These are phyloP conservation scores for Hebeloma cylindrosporum DNA, from an alignment of 768 basidiomycete genomes.

Conservation along the genomic window DNA sequence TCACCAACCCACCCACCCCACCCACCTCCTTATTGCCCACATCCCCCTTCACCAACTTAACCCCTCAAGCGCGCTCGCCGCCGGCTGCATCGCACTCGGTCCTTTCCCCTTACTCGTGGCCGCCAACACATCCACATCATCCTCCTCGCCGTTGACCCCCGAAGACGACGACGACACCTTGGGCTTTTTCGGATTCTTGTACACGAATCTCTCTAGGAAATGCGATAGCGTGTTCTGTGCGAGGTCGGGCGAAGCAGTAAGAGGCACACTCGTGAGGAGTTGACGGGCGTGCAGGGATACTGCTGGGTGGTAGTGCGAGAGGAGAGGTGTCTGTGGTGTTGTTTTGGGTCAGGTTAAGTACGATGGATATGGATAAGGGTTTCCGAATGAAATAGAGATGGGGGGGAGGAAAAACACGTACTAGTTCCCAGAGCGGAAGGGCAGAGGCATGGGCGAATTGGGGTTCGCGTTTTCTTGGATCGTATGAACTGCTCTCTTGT, in stretches of 20 bases:
- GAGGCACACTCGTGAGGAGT: slow-evolving; percentile 66
- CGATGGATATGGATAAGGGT: background rate
- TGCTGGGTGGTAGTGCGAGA: slow-evolving; percentile 89
- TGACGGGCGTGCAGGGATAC: slow-evolving; percentile 84
- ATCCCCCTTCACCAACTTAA: slow-evolving; percentile 71
- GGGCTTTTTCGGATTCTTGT: slow-evolving; percentile 88
- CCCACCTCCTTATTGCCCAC: too few relatives aligned
- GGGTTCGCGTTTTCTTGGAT: slow-evolving; percentile 88
- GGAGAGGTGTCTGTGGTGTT: slow-evolving; percentile 76
- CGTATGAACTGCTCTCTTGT: slow-evolving; percentile 57
- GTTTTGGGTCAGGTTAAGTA: background rate
- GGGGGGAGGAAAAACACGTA: slow-evolving; percentile 36
- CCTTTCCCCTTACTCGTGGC: slow-evolving; percentile 40
- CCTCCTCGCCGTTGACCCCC: slow-evolving; percentile 28
- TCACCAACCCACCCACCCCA: slow-evolving; percentile 55
- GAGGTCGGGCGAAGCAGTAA: slow-evolving; percentile 86
- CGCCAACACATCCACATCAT: slow-evolving; percentile 22
- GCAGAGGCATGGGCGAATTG: slow-evolving; percentile 78
- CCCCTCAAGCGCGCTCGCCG: slow-evolving; percentile 68
- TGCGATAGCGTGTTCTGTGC: slow-evolving; percentile 90
- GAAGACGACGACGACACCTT: too few relatives aligned
- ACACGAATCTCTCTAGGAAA: slow-evolving; percentile 96
- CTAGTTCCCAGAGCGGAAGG: slow-evolving; percentile 88
- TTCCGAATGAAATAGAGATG: background rate
- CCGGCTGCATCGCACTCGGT: slow-evolving; percentile 95